A percentile compares a stretch with the other conserved stretches of the same genome.
These are phyloP conservation scores for Capsicum chinense DNA, from an alignment of 257 asterid species.

Conservation along the genomic window DNA sequence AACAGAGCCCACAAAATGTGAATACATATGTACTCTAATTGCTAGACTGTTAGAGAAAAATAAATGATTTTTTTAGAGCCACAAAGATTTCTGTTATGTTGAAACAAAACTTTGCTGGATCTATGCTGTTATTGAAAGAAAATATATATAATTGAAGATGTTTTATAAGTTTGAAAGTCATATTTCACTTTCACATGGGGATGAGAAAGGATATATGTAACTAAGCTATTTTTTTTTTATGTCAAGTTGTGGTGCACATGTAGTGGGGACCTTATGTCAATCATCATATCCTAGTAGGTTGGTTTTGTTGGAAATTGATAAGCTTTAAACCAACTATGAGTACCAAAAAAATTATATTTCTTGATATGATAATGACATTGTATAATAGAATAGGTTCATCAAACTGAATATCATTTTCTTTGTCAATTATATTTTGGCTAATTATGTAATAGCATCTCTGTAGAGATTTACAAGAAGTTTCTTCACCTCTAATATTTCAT, in stretches of 20 bases:
- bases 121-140: not conserved
- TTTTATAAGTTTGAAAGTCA: not conserved
- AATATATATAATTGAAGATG: not conserved
- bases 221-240: not conserved
- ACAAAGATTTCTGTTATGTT: conserved; percentile 13
- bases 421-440: not conserved
- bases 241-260: conserved; percentile 34
- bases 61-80: not conserved
- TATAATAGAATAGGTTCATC: not conserved
- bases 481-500: not conserved
- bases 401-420: not conserved
- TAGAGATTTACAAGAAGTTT: not conserved
- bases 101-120: conserved; percentile 18
- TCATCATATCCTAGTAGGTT: not conserved
- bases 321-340: not conserved
- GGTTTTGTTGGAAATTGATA: conserved; percentile 31
- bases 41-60: not conserved
- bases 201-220: not conserved
- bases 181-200: conserved; percentile 28
- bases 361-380: not conserved
- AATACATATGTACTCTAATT: not conserved
- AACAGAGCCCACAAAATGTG: no score
- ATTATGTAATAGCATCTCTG: not conserved
- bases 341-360: not conserved
- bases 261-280: conserved; percentile 32